A percentile compares a stretch with the other conserved stretches of the same genome.
Evolutionary conservation across 2,329 filamentous ascomycete genomes (phyloP).

Genomic region (Zalaria sp.): DNA sequence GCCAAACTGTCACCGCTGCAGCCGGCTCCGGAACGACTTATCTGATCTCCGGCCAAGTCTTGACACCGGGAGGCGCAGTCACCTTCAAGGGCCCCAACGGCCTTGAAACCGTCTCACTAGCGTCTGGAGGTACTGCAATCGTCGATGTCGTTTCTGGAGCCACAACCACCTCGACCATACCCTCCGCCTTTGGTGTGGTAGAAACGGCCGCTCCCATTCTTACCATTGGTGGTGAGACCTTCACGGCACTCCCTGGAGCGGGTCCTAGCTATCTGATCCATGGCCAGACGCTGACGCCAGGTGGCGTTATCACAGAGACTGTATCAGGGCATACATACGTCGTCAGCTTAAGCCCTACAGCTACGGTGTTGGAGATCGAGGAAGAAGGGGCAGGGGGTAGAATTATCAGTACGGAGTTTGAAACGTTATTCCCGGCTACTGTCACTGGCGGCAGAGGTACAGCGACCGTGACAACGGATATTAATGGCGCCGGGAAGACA

Average conservation of each 20-base stretch:
- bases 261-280: slow-evolving; percentile 22
- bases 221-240: slow-evolving; percentile 15
- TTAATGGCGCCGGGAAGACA: not conserved
- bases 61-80: slow-evolving; percentile 13
- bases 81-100: slow-evolving; percentile 11
- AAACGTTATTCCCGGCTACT: slow-evolving; percentile 26
- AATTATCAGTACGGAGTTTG: slow-evolving; percentile 14
- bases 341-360: slow-evolving; percentile 18
- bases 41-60: slow-evolving; percentile 12
- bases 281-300: slow-evolving; percentile 24
- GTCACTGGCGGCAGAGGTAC: slow-evolving; percentile 12
- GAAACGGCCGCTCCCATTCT: slow-evolving; percentile 15
- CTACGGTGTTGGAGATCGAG: slow-evolving; percentile 22
- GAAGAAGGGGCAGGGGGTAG: slow-evolving; percentile 16
- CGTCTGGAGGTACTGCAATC: slow-evolving; percentile 20
- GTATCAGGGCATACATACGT: slow-evolving; percentile 14
- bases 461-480: not conserved
- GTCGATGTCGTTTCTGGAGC: slow-evolving; percentile 8
- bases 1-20: slow-evolving; percentile 6
- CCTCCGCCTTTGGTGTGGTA: slow-evolving; percentile 11
- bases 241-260: slow-evolving; percentile 14
- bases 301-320: slow-evolving; percentile 15
- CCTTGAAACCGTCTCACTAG: slow-evolving; percentile 21
- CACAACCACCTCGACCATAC: slow-evolving; percentile 13
- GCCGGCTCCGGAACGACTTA: slow-evolving; percentile 15